These are phyloP conservation scores for Peniophora sp. DNA, from an alignment of 1,284 basidiomycete species.

Conservation along the genomic window DNA sequence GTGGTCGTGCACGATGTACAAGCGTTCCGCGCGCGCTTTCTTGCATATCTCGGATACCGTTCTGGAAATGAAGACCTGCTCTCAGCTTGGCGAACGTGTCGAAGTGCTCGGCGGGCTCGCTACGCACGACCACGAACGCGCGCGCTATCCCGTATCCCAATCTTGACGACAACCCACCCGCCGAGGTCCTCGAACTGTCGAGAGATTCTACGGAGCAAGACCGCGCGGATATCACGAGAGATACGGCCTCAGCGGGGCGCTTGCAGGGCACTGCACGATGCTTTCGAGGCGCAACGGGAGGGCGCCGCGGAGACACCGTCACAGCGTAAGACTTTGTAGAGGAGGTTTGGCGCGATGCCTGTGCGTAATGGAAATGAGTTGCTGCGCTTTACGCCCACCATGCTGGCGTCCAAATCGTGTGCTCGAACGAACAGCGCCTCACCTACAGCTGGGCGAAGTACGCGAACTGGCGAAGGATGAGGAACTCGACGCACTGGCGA, in stretches of 20 bases:
- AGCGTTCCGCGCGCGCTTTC: constrained; percentile 19
- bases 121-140: constrained; percentile 17
- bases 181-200: constrained; percentile 17
- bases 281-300: constrained; percentile 11
- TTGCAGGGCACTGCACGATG: constrained; percentile 14
- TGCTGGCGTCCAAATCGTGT: constrained; percentile 49
- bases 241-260: constrained; percentile 12
- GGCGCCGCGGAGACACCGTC: constrained; percentile 23
- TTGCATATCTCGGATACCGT: constrained; percentile 17
- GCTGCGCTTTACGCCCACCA: constrained; percentile 62
- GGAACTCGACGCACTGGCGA: too few species aligned
- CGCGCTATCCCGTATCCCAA: constrained; percentile 17
- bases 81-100: constrained; percentile 17
- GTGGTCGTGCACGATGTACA: constrained; percentile 15
- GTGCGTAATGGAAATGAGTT: constrained; percentile 77
- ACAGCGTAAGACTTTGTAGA: constrained; percentile 77
- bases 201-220: constrained; percentile 14
- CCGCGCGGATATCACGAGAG: constrained; percentile 13
- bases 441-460: constrained; percentile 38
- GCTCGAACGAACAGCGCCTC: constrained; percentile 61
- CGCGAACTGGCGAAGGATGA: too few species aligned
- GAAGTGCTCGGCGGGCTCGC: constrained; percentile 15
- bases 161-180: constrained; percentile 16
- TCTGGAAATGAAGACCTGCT: constrained; percentile 7
- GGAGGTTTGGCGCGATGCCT: constrained; percentile 75